Evolutionary conservation across 2,329 filamentous ascomycete species (phyloP), one percentile per base, ranked within the genome.

Genomic region (Fusarium odoratissimum): DNA sequence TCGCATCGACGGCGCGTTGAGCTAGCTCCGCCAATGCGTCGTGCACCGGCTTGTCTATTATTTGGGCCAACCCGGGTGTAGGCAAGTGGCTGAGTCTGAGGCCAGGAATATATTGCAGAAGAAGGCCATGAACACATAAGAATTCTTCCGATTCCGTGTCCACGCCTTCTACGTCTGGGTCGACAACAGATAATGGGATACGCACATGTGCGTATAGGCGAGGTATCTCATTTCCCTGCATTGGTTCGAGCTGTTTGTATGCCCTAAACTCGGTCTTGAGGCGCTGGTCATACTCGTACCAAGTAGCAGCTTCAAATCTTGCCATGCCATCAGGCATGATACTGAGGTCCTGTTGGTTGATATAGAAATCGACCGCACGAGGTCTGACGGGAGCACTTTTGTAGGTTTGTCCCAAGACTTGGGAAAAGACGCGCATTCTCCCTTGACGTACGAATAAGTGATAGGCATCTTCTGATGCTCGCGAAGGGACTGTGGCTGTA

Each of bases 21-120:
- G 37, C 23, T 8, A 48, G 6, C 6, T 2, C 2, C 1, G 1
- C 9, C 6, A 23, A 14, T 21, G 16, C 17, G 5, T 21, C 0
- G 8, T 6, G 3, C 28, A 28, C 6, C 28, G 28, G 28, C 28
- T 8, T 28, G 28, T 28, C 6, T 28, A 28, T 6, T 19, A 11
- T 9, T 13, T 13, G 11, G 8, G 7, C 5, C 1, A 19, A 9
- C 11, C 12, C 6, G 1, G 12, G 3, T 12, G 21, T 19, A 2
- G n/a, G 4, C 17, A n/a, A 6, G 21, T 59, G 6, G 3, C 6
- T 11, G 11, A 59, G 17, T 11, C 7, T 23, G 2, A 2, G 11
- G 6, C 44, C 35, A 13, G 33, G 23, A 6, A 51, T 51, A 4
- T 8, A 10, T 21, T 51, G 6, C 16, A 59, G 9, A 8, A 59